phyloP scores from a whole-genome alignment of 257 asterid species.

The Forsythia viridissima region DNA sequence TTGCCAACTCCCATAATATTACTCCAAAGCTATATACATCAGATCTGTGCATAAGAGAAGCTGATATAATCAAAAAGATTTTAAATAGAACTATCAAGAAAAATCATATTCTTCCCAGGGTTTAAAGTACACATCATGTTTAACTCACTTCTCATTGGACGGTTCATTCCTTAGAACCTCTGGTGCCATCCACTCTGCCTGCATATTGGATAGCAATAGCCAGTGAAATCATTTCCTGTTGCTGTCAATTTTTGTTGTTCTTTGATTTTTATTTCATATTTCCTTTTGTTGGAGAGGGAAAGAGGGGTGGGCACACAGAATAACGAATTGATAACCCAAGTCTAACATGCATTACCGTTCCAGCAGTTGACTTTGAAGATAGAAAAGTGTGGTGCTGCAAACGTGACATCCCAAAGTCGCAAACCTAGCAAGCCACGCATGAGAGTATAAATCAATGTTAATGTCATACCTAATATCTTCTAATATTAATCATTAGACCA shows the following conservation, averaged over 20 bases:
- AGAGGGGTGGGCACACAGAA: not conserved
- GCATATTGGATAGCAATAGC: constrained; percentile 26
- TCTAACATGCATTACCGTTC: constrained; percentile 66
- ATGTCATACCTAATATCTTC: not conserved
- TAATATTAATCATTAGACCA: constrained; percentile 10
- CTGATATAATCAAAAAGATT: constrained; percentile 17
- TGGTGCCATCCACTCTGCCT: constrained; percentile 99
- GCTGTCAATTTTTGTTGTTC: not conserved
- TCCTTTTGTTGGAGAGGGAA: not conserved
- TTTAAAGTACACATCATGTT: not conserved
- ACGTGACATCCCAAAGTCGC: constrained; percentile 97
- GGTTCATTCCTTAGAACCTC: constrained; percentile 94
- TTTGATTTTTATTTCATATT: not conserved
- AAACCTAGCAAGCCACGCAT: constrained; percentile 54
- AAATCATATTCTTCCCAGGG: not conserved
- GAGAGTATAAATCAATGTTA: constrained; percentile 21
- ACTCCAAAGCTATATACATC: constrained; percentile 96
- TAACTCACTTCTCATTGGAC: constrained; percentile 88
- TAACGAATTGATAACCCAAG: not conserved
- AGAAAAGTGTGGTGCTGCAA: constrained; percentile 91
- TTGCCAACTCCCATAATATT: constrained; percentile 93
- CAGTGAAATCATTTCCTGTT: constrained; percentile 9
- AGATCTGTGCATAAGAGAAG: constrained; percentile 54
- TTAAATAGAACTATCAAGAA: not conserved
- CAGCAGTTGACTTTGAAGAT: constrained; percentile 94